Percentiles rank a stretch among this genome's conserved stretches.
phyloP scores from a whole-genome alignment of 2,329 filamentous ascomycete genomes.

The Phoma sp. region DNA sequence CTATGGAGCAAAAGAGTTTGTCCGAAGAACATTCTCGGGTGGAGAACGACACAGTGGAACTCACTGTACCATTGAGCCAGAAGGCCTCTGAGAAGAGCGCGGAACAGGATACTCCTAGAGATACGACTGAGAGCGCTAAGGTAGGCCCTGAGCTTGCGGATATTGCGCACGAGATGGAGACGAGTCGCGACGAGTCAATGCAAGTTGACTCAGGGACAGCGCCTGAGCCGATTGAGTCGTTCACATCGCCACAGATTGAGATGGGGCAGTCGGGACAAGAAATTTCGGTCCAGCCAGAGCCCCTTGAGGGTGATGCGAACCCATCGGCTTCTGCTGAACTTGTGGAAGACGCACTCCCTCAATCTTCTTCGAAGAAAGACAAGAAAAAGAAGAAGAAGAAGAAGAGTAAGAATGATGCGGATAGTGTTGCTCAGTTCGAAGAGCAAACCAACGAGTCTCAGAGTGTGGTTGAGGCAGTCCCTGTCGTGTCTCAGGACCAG shows the following conservation, averaged over 20 bases:
- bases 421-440: constrained; percentile 14
- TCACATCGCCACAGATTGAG: neutral
- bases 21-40: neutral
- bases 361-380: constrained; percentile 34
- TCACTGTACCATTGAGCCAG: constrained; percentile 16
- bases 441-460: neutral
- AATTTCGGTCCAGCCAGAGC: neutral
- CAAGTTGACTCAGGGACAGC: neutral
- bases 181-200: too few relatives aligned
- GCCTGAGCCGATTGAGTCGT: neutral
- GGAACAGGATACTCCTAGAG: constrained; percentile 36
- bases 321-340: constrained; percentile 1
- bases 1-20: neutral
- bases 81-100: constrained; percentile 43
- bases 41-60: constrained; percentile 5
- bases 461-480: neutral
- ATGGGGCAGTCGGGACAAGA: neutral
- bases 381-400: constrained; percentile 32
- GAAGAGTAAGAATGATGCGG: constrained; percentile 27
- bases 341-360: constrained; percentile 17
- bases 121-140: too few relatives aligned
- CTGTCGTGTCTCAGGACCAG: constrained; percentile 5
- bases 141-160: too few relatives aligned
- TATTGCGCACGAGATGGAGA: too few relatives aligned
- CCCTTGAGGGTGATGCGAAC: neutral